These are phyloP conservation scores for Sporobolomyces pararoseus DNA, from an alignment of 768 basidiomycete genomes.

Conservation along the genomic window DNA sequence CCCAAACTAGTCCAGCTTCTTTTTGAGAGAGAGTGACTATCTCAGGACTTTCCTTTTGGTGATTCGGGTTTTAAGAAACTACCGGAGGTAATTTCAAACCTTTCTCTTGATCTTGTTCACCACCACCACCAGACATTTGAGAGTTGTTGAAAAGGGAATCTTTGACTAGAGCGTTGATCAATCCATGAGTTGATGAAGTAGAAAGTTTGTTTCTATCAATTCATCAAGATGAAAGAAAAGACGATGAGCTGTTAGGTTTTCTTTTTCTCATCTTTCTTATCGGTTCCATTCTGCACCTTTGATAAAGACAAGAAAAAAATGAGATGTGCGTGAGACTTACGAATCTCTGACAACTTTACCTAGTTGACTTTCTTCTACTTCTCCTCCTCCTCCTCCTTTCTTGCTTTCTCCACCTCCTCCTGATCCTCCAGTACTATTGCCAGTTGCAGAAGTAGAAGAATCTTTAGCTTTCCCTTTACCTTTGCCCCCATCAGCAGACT, in stretches of 20 bases:
- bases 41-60: too few relatives aligned
- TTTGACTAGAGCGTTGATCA: conserved; percentile 89
- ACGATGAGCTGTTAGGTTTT: too few relatives aligned
- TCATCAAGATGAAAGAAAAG: not conserved
- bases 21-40: too few relatives aligned
- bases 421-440: too few relatives aligned
- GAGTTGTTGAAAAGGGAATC: conserved; percentile 68
- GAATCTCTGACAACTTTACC: conserved; percentile 88
- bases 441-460: not conserved
- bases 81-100: conserved; percentile 29
- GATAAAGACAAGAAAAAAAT: not conserved
- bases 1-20: too few relatives aligned
- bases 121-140: not conserved
- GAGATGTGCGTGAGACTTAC: conserved; percentile 53
- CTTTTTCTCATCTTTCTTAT: not conserved
- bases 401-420: conserved; percentile 1
- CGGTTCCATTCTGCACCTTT: not conserved
- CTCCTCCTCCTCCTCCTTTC: conserved; percentile 56
- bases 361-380: conserved; percentile 82
- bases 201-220: conserved; percentile 75
- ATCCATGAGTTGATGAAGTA: conserved; percentile 84
- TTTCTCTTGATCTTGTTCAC: not conserved
- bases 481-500: conserved; percentile 49
- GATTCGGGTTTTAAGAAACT: conserved; percentile 17
- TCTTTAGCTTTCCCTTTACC: conserved; percentile 48